These are phyloP conservation scores for Dendrobium huoshanense DNA, from an alignment of 106 monocot species.

Conservation along the genomic window DNA sequence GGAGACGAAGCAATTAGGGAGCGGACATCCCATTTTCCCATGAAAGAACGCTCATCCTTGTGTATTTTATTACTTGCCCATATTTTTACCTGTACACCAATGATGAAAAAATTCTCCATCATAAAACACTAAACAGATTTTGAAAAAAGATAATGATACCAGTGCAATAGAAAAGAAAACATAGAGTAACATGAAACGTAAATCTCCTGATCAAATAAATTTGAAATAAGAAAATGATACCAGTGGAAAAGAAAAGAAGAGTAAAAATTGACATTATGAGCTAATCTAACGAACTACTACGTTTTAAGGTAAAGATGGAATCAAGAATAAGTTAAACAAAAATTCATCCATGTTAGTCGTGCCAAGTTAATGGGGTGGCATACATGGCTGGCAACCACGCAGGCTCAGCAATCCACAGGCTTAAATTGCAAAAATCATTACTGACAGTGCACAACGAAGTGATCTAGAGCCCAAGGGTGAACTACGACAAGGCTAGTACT, in stretches of 20 bases:
- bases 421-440: neutral
- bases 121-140: neutral
- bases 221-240: neutral
- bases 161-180: neutral
- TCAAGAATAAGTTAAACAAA: too few relatives aligned
- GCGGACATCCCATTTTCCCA: constrained; percentile 87
- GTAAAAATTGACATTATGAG: too few relatives aligned
- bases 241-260: too few relatives aligned
- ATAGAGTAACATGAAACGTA: neutral
- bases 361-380: neutral
- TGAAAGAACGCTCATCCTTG: constrained; percentile 75
- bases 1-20: constrained; percentile 40
- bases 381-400: neutral
- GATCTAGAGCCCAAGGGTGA: neutral
- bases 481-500: neutral
- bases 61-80: constrained; percentile 96
- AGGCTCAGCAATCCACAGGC: neutral
- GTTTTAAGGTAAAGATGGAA: too few relatives aligned
- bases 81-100: constrained; percentile 67
- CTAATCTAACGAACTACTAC: too few relatives aligned
- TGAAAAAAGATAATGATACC: neutral
- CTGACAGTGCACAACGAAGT: neutral
- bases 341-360: neutral
- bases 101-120: neutral
- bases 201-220: neutral